Conservation (phyloP, 169 alveolate genomes). For the Plasmodium blacklocki region DNA sequence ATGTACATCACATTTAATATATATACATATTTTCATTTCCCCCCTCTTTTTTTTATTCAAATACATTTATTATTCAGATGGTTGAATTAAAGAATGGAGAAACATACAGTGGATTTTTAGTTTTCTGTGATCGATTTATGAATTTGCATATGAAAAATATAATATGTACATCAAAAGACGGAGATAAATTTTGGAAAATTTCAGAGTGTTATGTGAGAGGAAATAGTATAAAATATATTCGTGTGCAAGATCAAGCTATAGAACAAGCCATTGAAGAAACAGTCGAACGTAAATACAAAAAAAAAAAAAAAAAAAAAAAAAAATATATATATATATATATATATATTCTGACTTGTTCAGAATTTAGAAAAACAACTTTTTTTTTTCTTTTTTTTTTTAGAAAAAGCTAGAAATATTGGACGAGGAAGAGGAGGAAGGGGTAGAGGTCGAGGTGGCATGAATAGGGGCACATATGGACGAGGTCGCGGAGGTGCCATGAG, state of each 20-base stretch:
- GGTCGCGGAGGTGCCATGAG: constrained; percentile 27
- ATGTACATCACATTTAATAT: not conserved
- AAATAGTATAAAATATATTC: constrained; percentile 87
- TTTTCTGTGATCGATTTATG: constrained; percentile 89
- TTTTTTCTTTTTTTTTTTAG: constrained; percentile 24
- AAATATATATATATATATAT: not conserved
- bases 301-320: constrained; percentile 20
- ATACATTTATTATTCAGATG: constrained; percentile 77
- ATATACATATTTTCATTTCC: not conserved
- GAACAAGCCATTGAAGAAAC: constrained; percentile 87
- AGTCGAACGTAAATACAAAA: constrained; percentile 60
- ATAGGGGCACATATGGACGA: constrained; percentile 36
- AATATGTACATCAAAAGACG: constrained; percentile 89
- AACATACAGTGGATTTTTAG: constrained; percentile 88
- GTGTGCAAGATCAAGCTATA: constrained; percentile 88
- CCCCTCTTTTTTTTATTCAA: not conserved
- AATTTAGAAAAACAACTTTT: not conserved
- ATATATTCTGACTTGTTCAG: not conserved
- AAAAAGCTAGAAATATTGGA: constrained; percentile 42
- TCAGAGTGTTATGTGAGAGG: constrained; percentile 89
- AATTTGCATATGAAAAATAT: constrained; percentile 88
- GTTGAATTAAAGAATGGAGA: constrained; percentile 90
- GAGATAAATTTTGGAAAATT: constrained; percentile 87
- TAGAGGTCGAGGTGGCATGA: constrained; percentile 44
- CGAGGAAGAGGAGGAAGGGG: constrained; percentile 70